These are phyloP conservation scores for Didymella segeticola DNA, from an alignment of 2,329 filamentous ascomycete genomes.

Conservation along the genomic window DNA sequence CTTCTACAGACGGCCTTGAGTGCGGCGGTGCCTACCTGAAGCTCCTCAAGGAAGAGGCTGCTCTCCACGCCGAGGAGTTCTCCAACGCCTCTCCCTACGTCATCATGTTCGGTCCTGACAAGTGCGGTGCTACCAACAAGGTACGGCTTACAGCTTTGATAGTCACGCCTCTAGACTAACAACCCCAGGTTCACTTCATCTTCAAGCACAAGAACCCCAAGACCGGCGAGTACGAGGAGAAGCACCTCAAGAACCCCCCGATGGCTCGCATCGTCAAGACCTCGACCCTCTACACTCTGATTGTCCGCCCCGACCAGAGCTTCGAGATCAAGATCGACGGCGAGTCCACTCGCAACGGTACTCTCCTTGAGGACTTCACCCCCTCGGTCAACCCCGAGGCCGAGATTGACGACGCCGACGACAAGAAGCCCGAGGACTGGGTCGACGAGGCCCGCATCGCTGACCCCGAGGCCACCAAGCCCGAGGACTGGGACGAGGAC, in stretches of 20 bases:
- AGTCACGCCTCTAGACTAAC: slow-evolving; percentile 27
- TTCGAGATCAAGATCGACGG: slow-evolving; percentile 93
- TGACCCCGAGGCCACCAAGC: slow-evolving; percentile 93
- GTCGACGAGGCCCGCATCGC: slow-evolving; percentile 90
- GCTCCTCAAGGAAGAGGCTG: slow-evolving; percentile 96
- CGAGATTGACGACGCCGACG: slow-evolving; percentile 94
- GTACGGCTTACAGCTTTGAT: slow-evolving; percentile 54
- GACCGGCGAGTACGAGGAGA: slow-evolving; percentile 99
- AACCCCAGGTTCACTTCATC: slow-evolving; percentile 77
- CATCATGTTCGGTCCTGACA: slow-evolving; percentile 99
- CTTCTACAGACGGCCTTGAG: slow-evolving; percentile 78
- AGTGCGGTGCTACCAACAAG: slow-evolving; percentile 99
- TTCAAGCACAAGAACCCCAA: slow-evolving; percentile 99
- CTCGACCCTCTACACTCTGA: slow-evolving; percentile 92
- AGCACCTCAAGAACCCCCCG: slow-evolving; percentile 88
- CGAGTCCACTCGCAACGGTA: slow-evolving; percentile 85
- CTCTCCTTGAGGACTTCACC: slow-evolving; percentile 89
- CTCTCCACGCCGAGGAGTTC: slow-evolving; percentile 96
- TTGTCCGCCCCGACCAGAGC: slow-evolving; percentile 95
- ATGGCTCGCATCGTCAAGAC: slow-evolving; percentile 89
- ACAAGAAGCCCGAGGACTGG: slow-evolving; percentile 95
- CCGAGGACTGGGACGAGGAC: slow-evolving; percentile 98
- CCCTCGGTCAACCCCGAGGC: slow-evolving; percentile 91
- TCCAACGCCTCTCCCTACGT: slow-evolving; percentile 96
- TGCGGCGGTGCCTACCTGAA: slow-evolving; percentile 99